Evolutionary conservation across 805 yeast genomes (phyloP).

Genomic region (Saccharomycopsis fermentans): DNA sequence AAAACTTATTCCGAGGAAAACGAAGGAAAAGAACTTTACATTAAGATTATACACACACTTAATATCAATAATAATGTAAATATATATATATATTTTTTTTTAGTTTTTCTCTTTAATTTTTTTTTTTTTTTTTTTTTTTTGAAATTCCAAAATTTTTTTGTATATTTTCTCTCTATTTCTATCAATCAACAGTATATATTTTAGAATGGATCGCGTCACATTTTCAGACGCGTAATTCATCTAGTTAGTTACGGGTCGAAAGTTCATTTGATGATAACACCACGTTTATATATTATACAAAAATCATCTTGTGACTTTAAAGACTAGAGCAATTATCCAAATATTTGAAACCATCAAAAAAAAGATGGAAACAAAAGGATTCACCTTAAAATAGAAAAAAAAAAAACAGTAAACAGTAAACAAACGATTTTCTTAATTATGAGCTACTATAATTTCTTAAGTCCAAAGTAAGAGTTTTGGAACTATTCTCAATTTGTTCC

Average conservation of each 20-base stretch:
- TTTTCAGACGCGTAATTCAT: not conserved
- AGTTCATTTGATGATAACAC: too few species aligned
- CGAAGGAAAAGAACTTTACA: not conserved
- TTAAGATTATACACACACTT: not conserved
- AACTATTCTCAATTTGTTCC: constrained; percentile 63
- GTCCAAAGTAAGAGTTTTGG: constrained; percentile 65
- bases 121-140: not conserved
- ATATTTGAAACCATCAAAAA: not conserved
- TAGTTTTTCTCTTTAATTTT: not conserved
- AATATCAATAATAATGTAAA: not conserved
- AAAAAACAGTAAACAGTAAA: too few species aligned
- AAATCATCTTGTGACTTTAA: not conserved
- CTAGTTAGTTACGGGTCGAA: too few species aligned
- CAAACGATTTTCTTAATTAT: too few species aligned
- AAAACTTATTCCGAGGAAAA: too few species aligned
- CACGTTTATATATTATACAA: not conserved
- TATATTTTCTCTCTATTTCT: not conserved
- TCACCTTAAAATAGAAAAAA: not conserved
- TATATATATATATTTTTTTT: not conserved
- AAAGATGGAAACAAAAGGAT: not conserved
- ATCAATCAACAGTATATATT: not conserved
- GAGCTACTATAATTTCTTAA: constrained; percentile 45
- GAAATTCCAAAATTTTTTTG: not conserved
- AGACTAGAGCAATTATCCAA: not conserved
- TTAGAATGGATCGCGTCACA: not conserved